Conservation (phyloP, 805 yeast species). For the Wickerhamomyces ciferrii region DNA sequence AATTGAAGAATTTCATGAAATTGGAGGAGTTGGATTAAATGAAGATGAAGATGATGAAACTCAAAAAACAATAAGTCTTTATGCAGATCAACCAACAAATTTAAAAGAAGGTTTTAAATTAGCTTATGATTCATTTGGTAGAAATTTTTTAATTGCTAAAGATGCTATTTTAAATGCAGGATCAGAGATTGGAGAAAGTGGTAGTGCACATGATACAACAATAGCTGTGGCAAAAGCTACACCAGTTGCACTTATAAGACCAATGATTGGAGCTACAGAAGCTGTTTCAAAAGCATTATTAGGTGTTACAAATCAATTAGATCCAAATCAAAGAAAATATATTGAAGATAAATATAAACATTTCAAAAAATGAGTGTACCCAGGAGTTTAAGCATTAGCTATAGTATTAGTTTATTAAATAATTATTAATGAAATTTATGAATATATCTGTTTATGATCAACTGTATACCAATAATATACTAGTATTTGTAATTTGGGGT, state of each 20-base stretch:
- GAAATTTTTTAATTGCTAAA: constrained; percentile 61
- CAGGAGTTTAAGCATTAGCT: too few relatives aligned
- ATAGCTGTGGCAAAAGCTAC: constrained; percentile 66
- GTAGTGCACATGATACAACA: constrained; percentile 62
- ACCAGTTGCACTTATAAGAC: constrained; percentile 76
- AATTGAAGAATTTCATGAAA: background rate
- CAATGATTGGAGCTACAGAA: constrained; percentile 90
- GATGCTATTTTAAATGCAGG: constrained; percentile 57
- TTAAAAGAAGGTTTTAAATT: constrained; percentile 65
- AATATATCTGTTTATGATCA: too few relatives aligned
- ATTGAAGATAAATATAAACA: constrained; percentile 63
- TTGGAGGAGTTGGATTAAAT: background rate
- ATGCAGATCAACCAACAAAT: constrained; percentile 78
- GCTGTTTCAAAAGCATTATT: constrained; percentile 77
- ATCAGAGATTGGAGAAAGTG: constrained; percentile 57
- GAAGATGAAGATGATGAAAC: constrained; percentile 21
- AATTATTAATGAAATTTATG: background rate
- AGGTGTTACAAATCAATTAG: constrained; percentile 80
- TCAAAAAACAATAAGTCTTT: constrained; percentile 54
- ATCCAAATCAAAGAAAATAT: constrained; percentile 53
- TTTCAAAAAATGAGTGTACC: constrained; percentile 5
- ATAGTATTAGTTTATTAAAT: too few relatives aligned
- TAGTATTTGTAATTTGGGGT: too few relatives aligned
- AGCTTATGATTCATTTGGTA: constrained; percentile 72
- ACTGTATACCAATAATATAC: too few relatives aligned